Evolutionary conservation across 495 filamentous ascomycete species (phyloP).

Genomic region (Penicillium verhagenii): DNA sequence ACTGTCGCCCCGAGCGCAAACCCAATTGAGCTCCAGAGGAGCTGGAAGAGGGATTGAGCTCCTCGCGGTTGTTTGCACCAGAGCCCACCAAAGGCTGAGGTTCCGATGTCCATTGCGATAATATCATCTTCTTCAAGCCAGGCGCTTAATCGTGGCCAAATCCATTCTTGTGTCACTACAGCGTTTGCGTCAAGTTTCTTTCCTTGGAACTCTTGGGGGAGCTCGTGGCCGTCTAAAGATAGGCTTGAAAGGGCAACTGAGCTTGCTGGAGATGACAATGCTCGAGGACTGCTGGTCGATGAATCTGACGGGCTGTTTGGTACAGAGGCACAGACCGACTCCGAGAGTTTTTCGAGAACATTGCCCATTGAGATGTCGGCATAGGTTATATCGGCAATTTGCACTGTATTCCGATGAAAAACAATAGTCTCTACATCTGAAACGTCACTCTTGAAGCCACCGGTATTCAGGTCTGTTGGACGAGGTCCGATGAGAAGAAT

Average conservation of each 20-base stretch:
- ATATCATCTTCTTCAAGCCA: conserved; percentile 18
- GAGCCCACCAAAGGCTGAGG: conserved; percentile 3
- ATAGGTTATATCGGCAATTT: neutral
- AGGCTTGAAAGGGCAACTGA: too few species aligned
- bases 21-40: conserved; percentile 15
- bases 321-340: neutral
- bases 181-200: neutral
- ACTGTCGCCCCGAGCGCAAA: conserved; percentile 13
- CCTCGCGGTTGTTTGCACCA: conserved; percentile 9
- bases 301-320: neutral
- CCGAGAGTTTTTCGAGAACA: conserved; percentile 7
- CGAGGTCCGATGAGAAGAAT: conserved; percentile 13
- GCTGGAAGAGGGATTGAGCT: conserved; percentile 4
- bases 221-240: too few species aligned
- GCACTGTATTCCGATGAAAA: conserved; percentile 2
- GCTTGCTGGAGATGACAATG: neutral
- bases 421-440: conserved; percentile 10
- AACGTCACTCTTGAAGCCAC: conserved; percentile 4
- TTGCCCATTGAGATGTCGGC: neutral
- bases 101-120: conserved; percentile 9
- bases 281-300: neutral
- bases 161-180: conserved; percentile 7
- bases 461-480: conserved; percentile 11
- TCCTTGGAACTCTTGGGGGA: neutral
- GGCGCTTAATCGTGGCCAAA: conserved; percentile 8